Percentiles rank a stretch among this genome's conserved stretches.
Conservation (phyloP, 805 yeast species). For the Candida manassasensis region DNA sequence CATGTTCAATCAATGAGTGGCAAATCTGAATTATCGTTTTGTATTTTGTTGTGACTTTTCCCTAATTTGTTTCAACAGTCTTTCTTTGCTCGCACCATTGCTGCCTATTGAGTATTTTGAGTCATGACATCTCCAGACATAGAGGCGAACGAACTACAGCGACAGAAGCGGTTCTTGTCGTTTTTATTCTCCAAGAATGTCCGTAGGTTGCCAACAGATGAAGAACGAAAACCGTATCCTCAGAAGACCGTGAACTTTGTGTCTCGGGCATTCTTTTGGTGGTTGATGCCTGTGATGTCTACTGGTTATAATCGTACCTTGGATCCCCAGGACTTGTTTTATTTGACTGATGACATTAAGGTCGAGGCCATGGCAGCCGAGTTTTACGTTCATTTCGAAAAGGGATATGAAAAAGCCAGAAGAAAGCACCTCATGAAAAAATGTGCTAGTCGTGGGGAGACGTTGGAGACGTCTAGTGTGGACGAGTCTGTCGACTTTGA, state of each 20-base stretch:
- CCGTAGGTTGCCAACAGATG: slow-evolving; percentile 50
- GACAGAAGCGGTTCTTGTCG: slow-evolving; percentile 32
- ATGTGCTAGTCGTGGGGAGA: slow-evolving; percentile 23
- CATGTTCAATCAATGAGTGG: neutral
- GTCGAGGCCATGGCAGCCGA: slow-evolving; percentile 26
- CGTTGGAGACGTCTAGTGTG: slow-evolving; percentile 17
- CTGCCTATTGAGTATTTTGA: too few species aligned
- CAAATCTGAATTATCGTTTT: too few species aligned
- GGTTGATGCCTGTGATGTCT: slow-evolving; percentile 60
- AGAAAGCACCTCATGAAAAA: slow-evolving; percentile 20
- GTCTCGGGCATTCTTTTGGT: slow-evolving; percentile 52
- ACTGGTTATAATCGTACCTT: slow-evolving; percentile 72
- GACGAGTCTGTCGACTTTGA: slow-evolving; percentile 22
- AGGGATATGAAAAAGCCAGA: slow-evolving; percentile 18
- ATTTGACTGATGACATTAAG: slow-evolving; percentile 29
- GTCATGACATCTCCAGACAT: slow-evolving; percentile 3
- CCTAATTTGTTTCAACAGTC: too few species aligned
- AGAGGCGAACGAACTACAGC: slow-evolving; percentile 12
- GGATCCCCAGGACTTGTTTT: slow-evolving; percentile 56
- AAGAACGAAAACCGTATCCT: slow-evolving; percentile 48
- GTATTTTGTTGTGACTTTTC: too few species aligned
- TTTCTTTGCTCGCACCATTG: too few species aligned
- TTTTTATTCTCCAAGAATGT: slow-evolving; percentile 34
- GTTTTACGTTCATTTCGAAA: slow-evolving; percentile 20
- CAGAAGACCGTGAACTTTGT: slow-evolving; percentile 32